Percentiles rank a stretch among this genome's conserved stretches.
These are phyloP conservation scores for Arabidopsis arenosa DNA, from an alignment of 345 rosid species.

Conservation along the genomic window DNA sequence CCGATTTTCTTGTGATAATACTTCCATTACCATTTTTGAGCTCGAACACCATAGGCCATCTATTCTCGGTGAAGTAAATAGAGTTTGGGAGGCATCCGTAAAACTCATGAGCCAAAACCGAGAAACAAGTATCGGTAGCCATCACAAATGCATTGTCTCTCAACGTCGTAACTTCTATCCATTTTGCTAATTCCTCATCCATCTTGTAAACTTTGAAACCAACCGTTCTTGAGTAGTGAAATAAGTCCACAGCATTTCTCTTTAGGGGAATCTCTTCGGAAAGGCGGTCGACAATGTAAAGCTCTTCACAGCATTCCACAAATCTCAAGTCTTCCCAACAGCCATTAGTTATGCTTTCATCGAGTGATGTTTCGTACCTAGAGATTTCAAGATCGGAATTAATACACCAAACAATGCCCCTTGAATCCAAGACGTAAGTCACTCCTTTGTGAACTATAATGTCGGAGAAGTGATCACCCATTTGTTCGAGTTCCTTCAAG, in stretches of 20 bases:
- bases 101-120: conserved; percentile 38
- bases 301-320: conserved; percentile 9
- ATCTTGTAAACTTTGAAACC: conserved; percentile 48
- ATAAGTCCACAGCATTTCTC: neutral
- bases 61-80: conserved; percentile 23
- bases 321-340: neutral
- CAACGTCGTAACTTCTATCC: conserved; percentile 41
- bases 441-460: conserved; percentile 3
- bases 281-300: conserved; percentile 1
- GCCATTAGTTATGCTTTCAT: neutral
- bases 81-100: conserved; percentile 10
- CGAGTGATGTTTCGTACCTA: neutral
- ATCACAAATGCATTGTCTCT: conserved; percentile 36
- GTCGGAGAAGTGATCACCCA: neutral
- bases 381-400: neutral
- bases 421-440: neutral
- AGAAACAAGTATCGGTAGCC: conserved; percentile 37
- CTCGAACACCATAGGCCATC: neutral
- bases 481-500: neutral
- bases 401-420: conserved; percentile 9
- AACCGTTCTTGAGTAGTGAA: neutral
- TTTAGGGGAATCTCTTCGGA: neutral
- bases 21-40: neutral
- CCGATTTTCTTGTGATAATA: neutral
- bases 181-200: conserved; percentile 39